Evolutionary conservation across 148 eudicot genomes (phyloP).

Genomic region (Drosera capensis): DNA sequence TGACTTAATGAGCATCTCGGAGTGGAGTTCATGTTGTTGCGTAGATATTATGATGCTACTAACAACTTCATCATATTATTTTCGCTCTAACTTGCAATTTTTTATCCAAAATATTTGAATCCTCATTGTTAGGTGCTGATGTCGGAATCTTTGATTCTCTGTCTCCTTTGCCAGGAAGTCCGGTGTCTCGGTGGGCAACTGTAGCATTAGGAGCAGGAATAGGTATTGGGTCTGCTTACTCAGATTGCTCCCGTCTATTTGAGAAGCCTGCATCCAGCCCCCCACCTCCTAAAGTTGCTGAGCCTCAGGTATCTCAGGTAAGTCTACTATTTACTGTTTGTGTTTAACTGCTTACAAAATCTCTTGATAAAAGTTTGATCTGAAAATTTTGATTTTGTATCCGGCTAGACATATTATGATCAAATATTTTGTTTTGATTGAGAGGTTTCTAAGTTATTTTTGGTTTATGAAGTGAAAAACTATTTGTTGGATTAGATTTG

Average conservation of each 20-base stretch:
- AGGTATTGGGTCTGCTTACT: slow-evolving; percentile 81
- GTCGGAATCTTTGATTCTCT: not conserved
- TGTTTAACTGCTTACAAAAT: not conserved
- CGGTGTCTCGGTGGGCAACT: slow-evolving; percentile 83
- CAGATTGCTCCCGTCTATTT: slow-evolving; percentile 66
- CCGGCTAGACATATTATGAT: no score
- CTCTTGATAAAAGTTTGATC: no score
- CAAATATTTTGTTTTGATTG: no score
- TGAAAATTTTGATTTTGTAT: no score
- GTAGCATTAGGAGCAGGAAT: slow-evolving; percentile 87
- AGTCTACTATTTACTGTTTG: not conserved
- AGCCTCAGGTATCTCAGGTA: slow-evolving; percentile 31
- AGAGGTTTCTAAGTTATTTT: no score
- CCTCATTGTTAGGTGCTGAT: not conserved
- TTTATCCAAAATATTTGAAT: not conserved
- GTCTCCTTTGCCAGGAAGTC: slow-evolving; percentile 43
- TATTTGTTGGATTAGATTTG: no score
- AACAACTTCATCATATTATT: no score
- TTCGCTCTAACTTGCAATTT: no score
- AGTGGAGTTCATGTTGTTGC: no score
- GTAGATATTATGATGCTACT: no score
- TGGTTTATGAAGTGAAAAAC: no score
- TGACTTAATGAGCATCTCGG: no score
- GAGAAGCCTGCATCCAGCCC: slow-evolving; percentile 29
- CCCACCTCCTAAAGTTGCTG: slow-evolving; percentile 18